Evolutionary conservation across 2,329 filamentous ascomycete species (phyloP), one percentile per base, ranked within the genome.

Genomic region (Neopestalotiopsis clavispora): DNA sequence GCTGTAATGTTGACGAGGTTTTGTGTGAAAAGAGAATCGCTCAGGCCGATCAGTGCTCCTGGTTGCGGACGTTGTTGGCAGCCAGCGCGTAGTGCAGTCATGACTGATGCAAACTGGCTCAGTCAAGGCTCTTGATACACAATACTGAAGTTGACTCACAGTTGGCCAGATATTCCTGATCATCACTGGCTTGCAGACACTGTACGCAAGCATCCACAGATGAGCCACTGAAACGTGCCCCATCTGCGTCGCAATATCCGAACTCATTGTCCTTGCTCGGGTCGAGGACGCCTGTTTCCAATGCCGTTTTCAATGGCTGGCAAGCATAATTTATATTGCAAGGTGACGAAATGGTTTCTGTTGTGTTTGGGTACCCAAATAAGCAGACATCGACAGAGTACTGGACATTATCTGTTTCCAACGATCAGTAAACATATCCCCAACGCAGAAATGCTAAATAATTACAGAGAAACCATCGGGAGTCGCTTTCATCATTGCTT

Each of bases 301-400:
- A 65, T 0, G 84, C 75, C 0, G 69, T 72, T 32, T 82, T 76
- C 3, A 87, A 74, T 0, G 80, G 79, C 0, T 71, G 73, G 58
- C 86, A 87, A 0, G 80, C 82, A 14, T 74, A 77, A 57, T 81
- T 75, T 49, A 83, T 80, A 61, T 82, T 75, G 68, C 86, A 88
- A 0, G 84, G 82, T 0, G 80, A 78, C 0, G 84, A 83, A 45
- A 81, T 76, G 20, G 75, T 72, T 1, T 76, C 75, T 0, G 77
- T 75, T 0, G 75, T 72, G 0, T 74, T 72, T 0, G 79, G 79
- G 1, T 78, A 79, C 1, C 79, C 73, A 28, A 79, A 87, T 1
- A 87, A 75, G 66, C 86, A 88, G 0, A 82, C 80, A 40, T 83
- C 81, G 3, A 87, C 75, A 0, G 84, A 75, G 60, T 84, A 87